Evolutionary conservation across 345 rosid genomes (phyloP), one percentile per base, ranked within the genome.

Genomic region (Eucalyptus sp.): DNA sequence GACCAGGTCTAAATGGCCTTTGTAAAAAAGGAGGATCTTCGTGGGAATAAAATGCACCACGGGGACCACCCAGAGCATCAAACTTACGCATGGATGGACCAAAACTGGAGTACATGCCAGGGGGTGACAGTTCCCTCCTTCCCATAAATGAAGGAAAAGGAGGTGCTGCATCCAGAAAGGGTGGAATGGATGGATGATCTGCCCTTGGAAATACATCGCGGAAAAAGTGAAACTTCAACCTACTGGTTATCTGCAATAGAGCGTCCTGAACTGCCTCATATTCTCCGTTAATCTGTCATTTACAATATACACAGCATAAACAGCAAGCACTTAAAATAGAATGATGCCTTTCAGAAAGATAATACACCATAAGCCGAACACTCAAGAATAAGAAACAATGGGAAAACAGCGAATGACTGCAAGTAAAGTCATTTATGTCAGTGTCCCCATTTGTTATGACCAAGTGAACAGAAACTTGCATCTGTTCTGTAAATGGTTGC

Each of bases 211-310:
- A 93, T 90, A 88, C 88, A 88, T 93, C 94, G 43, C 94, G 96
- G 88, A 96, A 95, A 88, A 93, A 94, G 90, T 94, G 95, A 91
- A 94, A 91, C 76, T 90, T 94, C 92, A 95, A 90, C 91, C 97
- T 92, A 33, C 93, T 88, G 87, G 97, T 95, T 93, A 96, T 94
- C 92, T 93, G 96, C 88, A 95, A 48, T 48, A 96, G 93, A 88
- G 97, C 98, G 52, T 96, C 98, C 87, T 91, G 95, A 91, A 96
- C 96, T 86, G 91, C 92, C 84, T 96, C 96, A 92, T 88, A 89
- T 62, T 94, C 97, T 87, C 98, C 98, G 14, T 90, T 93, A 60
- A 96, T 91, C 98, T 96, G 92, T 64, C 80, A 88, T 46, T 49
- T 71, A 64, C 88, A 71, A 51, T 43, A 91, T 24, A 48, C 49